phyloP scores from a whole-genome alignment of 1,139 yeast species.

The Wickerhamomyces sp. region DNA sequence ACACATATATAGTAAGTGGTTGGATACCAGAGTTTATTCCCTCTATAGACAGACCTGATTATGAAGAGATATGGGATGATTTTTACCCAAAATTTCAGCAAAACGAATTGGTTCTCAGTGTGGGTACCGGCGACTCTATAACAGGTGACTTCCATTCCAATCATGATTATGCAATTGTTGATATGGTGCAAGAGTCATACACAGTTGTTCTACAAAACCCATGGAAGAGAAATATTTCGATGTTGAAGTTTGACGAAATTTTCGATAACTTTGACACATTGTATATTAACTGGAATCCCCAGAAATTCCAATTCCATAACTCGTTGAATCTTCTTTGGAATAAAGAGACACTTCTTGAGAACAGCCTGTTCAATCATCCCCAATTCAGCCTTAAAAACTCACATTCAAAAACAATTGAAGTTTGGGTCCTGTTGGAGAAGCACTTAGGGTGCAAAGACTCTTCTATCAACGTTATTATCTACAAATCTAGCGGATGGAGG shows the following conservation, averaged over 20 bases:
- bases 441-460: conserved; percentile 19
- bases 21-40: conserved; percentile 68
- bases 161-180: conserved; percentile 66
- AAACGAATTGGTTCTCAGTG: conserved; percentile 45
- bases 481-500: conserved; percentile 32
- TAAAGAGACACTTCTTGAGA: neutral
- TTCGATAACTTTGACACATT: conserved; percentile 47
- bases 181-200: conserved; percentile 25
- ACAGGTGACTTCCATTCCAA: conserved; percentile 44
- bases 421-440: conserved; percentile 47
- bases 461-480: conserved; percentile 28
- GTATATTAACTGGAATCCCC: conserved; percentile 66
- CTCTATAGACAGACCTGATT: conserved; percentile 21
- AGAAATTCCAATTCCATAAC: conserved; percentile 28
- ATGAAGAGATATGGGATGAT: conserved; percentile 32
- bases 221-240: conserved; percentile 10
- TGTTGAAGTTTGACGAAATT: conserved; percentile 29
- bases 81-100: conserved; percentile 27
- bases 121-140: conserved; percentile 64
- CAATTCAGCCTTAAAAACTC: conserved; percentile 43
- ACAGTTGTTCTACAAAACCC: conserved; percentile 49
- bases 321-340: conserved; percentile 34
- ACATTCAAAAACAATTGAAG: conserved; percentile 26
- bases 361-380: conserved; percentile 34
- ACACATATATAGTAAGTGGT: conserved; percentile 59